Evolutionary conservation across 2,329 filamentous ascomycete species (phyloP).

Genomic region (Venturia asperata): DNA sequence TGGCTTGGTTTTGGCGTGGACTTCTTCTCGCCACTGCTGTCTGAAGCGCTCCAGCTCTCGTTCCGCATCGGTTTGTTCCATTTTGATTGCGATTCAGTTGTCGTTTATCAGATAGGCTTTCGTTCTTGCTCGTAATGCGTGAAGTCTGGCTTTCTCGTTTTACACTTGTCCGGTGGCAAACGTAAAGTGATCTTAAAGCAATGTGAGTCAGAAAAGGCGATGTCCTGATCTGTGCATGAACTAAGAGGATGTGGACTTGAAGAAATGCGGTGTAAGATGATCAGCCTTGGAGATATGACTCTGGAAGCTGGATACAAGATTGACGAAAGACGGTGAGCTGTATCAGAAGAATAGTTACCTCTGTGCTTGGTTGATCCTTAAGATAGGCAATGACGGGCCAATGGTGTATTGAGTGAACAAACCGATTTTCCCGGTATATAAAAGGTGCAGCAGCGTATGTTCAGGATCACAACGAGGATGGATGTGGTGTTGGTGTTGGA

Average conservation of each 20-base stretch:
- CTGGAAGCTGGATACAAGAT: neutral
- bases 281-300: neutral
- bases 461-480: neutral
- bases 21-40: conserved; percentile 77
- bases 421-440: neutral
- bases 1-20: conserved; percentile 43
- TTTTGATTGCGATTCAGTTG: neutral
- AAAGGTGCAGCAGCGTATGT: neutral
- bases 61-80: conserved; percentile 29
- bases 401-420: neutral
- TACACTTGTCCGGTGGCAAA: neutral
- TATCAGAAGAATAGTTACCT: neutral
- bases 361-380: neutral
- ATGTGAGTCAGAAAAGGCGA: neutral
- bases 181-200: neutral
- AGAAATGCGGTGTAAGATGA: neutral
- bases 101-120: neutral
- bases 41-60: conserved; percentile 81
- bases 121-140: neutral
- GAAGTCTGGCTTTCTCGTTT: neutral
- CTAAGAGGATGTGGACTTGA: neutral
- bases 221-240: neutral
- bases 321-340: neutral
- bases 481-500: neutral
- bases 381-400: neutral